Base-by-base conservation (phyloP, 495 filamentous ascomycete species). In the Bombardia bombarda region DNA sequence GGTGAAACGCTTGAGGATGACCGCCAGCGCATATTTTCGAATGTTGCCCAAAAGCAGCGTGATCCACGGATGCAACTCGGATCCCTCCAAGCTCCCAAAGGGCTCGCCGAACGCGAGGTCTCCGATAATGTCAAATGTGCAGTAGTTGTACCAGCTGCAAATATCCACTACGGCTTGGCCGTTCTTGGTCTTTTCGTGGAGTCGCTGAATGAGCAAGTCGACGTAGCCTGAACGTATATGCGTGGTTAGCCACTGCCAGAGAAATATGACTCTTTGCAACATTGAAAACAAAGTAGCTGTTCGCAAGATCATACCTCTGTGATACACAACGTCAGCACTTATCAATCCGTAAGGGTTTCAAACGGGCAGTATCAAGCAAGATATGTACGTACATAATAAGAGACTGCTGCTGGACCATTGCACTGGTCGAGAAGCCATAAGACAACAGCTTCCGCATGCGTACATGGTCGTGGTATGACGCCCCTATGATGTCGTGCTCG, bases 91-190 rank as follows among this genome's bases (percentile, higher is more conserved):
- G 28, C 77, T 73, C 7, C 67, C 67, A 42, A 84, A 76, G 0
- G 77, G 56, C 33, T 74, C 66, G 0, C 77, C 78, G 40, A 81
- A 77, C 0, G 68, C 62, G 4, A 83, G 52, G 45, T 81, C 74
- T 0, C 77, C 77, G 32, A 80, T 77, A 16, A 81, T 60, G 42
- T 80, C 78, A 41, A 80, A 82, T 0, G 76, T 79, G 9, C 62
- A 65, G 25, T 57, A 78, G 35, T 77, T 79, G 43, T 66, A 73
- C 76, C 75, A 80, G 8, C 68, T 50, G 2, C 46, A 45, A 46
- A 73, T 49, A 18, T 70, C 49, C 3, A 60, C 32, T 1, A 9
- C 17, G 4, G 25, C 32, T 12, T 14, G 25, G 6, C 10, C 12
- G 21, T 18, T n/a, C 6, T 33, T n/a, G 26, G n/a, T 28, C 17